Percentiles rank a stretch among this genome's conserved stretches.
Conservation (phyloP, 257 asterid species). For the Marsdenia floribunda region DNA sequence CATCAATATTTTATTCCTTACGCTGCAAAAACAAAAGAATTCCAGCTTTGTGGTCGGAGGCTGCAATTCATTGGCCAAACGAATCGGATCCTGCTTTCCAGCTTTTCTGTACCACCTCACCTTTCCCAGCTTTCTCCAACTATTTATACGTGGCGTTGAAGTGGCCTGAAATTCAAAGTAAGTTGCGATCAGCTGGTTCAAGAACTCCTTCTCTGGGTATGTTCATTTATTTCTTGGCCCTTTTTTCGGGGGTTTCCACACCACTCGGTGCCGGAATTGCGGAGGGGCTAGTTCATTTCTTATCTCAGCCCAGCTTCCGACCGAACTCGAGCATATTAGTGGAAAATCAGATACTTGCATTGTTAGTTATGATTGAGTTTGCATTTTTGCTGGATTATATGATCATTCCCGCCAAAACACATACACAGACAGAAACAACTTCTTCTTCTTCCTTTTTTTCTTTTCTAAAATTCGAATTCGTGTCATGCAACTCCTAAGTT, state of each 20-base stretch:
- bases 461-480: background rate
- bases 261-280: background rate
- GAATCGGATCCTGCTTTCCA: conserved; percentile 8
- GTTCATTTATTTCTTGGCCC: background rate
- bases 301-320: background rate
- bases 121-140: background rate
- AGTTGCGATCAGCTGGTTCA: conserved; percentile 12
- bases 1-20: conserved; percentile 1
- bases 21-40: background rate
- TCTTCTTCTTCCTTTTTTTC: background rate
- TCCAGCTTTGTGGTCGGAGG: background rate
- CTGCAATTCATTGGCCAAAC: background rate
- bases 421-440: background rate
- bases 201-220: conserved; percentile 2
- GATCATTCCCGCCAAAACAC: background rate
- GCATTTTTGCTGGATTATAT: background rate
- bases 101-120: background rate
- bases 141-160: conserved; percentile 9
- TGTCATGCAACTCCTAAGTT: background rate
- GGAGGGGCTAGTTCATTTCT: background rate
- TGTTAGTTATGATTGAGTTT: background rate
- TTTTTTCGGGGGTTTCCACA: background rate
- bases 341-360: background rate
- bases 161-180: background rate
- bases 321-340: background rate